Evolutionary conservation across 108 stramenopile species (phyloP).

Genomic region (Discostella stelligeroides): DNA sequence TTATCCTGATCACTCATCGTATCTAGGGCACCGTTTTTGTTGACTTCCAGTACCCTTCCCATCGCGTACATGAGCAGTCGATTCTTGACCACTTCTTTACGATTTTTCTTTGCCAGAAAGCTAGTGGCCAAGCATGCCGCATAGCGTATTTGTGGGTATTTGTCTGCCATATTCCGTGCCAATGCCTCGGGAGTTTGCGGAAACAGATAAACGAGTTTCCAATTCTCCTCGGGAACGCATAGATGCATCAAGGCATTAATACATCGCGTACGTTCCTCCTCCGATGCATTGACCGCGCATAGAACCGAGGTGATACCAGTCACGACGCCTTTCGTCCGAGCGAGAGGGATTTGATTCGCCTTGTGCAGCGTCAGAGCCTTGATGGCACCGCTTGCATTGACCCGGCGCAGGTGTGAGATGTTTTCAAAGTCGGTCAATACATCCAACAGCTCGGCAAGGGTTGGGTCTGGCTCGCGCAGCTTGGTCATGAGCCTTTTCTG

Average conservation of each 20-base stretch:
- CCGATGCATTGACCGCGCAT: constrained; percentile 39
- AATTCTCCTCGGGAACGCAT: constrained; percentile 49
- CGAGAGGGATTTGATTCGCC: constrained; percentile 35
- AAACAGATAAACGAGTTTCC: constrained; percentile 37
- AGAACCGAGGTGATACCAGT: constrained; percentile 35
- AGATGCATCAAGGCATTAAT: constrained; percentile 54
- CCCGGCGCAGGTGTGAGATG: constrained; percentile 39
- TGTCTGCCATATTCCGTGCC: constrained; percentile 46
- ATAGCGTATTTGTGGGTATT: constrained; percentile 47
- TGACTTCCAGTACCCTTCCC: constrained; percentile 41
- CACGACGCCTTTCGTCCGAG: constrained; percentile 41
- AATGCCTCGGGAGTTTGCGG: constrained; percentile 47
- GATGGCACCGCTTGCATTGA: constrained; percentile 52
- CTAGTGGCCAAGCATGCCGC: constrained; percentile 41
- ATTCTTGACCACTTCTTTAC: constrained; percentile 38
- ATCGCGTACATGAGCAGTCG: constrained; percentile 43
- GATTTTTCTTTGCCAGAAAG: constrained; percentile 46
- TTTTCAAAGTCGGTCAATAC: constrained; percentile 33
- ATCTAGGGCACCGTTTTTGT: constrained; percentile 39
- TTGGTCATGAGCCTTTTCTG: constrained; percentile 25
- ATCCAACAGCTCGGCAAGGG: constrained; percentile 28
- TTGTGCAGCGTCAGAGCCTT: constrained; percentile 41
- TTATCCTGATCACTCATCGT: constrained; percentile 25
- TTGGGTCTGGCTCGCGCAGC: constrained; percentile 33
- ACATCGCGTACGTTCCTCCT: constrained; percentile 49